These are phyloP conservation scores for Kodamaea leandrae DNA, from an alignment of 805 yeast genomes.

Conservation along the genomic window DNA sequence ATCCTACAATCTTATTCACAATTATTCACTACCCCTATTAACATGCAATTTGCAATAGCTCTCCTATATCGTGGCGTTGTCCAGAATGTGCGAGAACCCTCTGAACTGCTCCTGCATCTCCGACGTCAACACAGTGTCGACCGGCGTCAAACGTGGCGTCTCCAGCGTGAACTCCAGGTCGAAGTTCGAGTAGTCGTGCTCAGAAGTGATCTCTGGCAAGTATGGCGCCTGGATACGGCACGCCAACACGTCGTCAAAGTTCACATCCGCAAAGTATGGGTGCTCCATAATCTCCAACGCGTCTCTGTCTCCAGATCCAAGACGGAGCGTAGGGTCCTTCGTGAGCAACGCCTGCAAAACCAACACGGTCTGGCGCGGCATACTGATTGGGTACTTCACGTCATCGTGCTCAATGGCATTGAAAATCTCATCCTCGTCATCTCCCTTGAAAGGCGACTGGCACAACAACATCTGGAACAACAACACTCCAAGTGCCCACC, in stretches of 20 bases:
- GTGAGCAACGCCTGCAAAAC: slow-evolving; percentile 87
- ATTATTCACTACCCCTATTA: neutral
- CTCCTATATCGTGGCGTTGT: slow-evolving; percentile 42
- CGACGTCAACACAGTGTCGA: slow-evolving; percentile 80
- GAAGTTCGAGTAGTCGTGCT: slow-evolving; percentile 88
- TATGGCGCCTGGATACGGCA: slow-evolving; percentile 82
- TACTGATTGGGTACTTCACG: slow-evolving; percentile 92
- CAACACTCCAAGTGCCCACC: slow-evolving; percentile 99
- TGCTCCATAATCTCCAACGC: slow-evolving; percentile 95
- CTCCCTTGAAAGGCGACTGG: slow-evolving; percentile 96
- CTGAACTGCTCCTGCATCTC: slow-evolving; percentile 95
- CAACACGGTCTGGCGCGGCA: slow-evolving; percentile 96
- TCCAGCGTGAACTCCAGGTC: slow-evolving; percentile 94
- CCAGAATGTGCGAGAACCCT: slow-evolving; percentile 88
- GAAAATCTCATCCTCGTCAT: slow-evolving; percentile 94
- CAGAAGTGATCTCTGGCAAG: slow-evolving; percentile 80
- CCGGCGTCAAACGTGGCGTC: slow-evolving; percentile 92
- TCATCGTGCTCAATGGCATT: slow-evolving; percentile 96
- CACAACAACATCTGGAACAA: slow-evolving; percentile 95
- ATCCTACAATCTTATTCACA: neutral
- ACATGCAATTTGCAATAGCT: neutral
- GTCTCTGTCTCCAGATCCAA: slow-evolving; percentile 86
- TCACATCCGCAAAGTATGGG: slow-evolving; percentile 85
- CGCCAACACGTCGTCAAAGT: slow-evolving; percentile 80
- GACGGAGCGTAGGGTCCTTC: slow-evolving; percentile 78